Evolutionary conservation across 2,329 filamentous ascomycete genomes (phyloP).

Genomic region (Thyridium curvatum): DNA sequence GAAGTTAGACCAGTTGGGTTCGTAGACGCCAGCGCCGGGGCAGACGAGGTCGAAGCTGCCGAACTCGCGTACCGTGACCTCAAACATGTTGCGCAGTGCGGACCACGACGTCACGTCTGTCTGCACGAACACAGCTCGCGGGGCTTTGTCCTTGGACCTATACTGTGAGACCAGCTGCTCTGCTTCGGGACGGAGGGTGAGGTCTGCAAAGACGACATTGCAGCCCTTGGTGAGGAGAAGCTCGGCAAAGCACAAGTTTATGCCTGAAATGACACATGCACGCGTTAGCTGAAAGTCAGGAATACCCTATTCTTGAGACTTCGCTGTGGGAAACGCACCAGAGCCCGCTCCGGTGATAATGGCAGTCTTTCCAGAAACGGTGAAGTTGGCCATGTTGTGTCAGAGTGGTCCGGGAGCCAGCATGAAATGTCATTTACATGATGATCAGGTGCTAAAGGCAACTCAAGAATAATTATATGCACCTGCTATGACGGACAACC

Average conservation of each 20-base stretch:
- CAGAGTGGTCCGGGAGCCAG: no score
- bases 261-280: conserved; percentile 16
- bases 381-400: no score
- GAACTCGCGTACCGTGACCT: conserved; percentile 24
- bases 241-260: conserved; percentile 26
- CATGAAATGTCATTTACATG: no score
- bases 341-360: no score
- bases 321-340: no score
- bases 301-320: no score
- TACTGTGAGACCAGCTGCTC: conserved; percentile 5
- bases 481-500: no score
- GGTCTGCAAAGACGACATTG: conserved; percentile 29
- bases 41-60: conserved; percentile 33
- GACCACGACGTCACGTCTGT: conserved; percentile 39
- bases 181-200: conserved; percentile 26
- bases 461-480: no score
- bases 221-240: conserved; percentile 25
- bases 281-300: no score
- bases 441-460: no score
- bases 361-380: no score
- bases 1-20: conserved; percentile 35
- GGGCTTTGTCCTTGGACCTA: conserved; percentile 4
- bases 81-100: conserved; percentile 27
- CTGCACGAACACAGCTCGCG: conserved; percentile 31
- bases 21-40: conserved; percentile 39